Base-by-base conservation (phyloP, 495 filamentous ascomycete genomes). In the Neurospora sp. region DNA sequence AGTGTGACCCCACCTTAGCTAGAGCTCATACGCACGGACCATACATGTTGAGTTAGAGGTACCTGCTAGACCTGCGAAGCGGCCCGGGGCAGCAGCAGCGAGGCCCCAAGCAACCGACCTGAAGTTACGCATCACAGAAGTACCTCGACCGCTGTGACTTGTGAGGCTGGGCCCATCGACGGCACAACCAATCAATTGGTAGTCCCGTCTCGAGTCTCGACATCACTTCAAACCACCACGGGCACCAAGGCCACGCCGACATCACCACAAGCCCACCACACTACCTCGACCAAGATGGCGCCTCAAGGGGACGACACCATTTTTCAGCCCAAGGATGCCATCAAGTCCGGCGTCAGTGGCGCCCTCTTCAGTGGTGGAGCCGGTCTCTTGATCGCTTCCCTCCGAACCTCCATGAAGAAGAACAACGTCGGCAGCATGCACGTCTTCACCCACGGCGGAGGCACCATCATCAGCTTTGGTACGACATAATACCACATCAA, bases 401-500 rank as follows among this genome's bases (percentile, higher is more conserved):
- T 95, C 69, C 93, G 94, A 83, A 97, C 96, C 82, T 91, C 94
- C 40, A 87, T 98, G 71, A 85, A 88, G 20, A 93, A 88, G 82
- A 87, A 87, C 75, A 96, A 97, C 80, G 85, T 96, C 70, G 91
- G 93, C 65, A 86, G 88, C 27, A 88, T 87, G 83, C 90, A 92
- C 74, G 86, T 97, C 65, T 89, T 98, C 80, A 91, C 91, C 16
- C 87, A 89, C 70, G 74, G 79, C 68, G 84, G 82, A 69, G 73
- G 78, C 75, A 79, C 77, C 20, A 78, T 84, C 31, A 77, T 76
- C 14, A 78, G 78, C 12, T 78, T 84, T 70, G 78, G 84, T 86
- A 82, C 38, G 81, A 53, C n/a, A 27, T 59, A 40, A 6, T 22
- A 17, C 8, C 27, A 35, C 42, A 12, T 61, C 14, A 14, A 40